phyloP scores from a whole-genome alignment of 148 eudicot genomes.

The Camellia granthamiana region DNA sequence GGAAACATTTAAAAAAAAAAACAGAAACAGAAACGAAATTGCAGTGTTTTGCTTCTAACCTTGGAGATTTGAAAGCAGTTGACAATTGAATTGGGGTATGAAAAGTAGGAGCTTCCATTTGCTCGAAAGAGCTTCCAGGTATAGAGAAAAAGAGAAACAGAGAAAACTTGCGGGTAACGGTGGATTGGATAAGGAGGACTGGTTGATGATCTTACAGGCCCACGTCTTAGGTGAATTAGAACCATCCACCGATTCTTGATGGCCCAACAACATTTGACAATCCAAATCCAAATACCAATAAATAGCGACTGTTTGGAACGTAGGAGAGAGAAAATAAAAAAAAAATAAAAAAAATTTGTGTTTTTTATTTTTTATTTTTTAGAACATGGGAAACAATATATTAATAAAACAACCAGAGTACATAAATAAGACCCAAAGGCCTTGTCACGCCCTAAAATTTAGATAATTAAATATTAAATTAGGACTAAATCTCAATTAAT shows the following conservation, averaged over 20 bases:
- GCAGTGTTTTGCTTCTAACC: slow-evolving; percentile 12
- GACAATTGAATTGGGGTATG: not conserved
- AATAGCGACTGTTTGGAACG: not conserved
- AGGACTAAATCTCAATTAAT: too few species aligned
- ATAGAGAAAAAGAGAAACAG: not conserved
- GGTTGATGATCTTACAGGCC: not conserved
- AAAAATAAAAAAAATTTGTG: too few species aligned
- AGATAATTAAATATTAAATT: too few species aligned
- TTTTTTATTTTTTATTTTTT: too few species aligned
- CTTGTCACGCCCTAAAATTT: too few species aligned
- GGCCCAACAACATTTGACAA: not conserved
- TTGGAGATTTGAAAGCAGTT: slow-evolving; percentile 5
- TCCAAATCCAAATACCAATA: too few species aligned
- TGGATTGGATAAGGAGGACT: not conserved
- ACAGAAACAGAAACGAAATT: not conserved
- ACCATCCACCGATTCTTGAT: too few species aligned
- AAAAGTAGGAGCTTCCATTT: slow-evolving; percentile 15
- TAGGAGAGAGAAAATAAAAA: too few species aligned
- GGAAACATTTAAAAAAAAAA: not conserved
- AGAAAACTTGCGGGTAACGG: too few species aligned
- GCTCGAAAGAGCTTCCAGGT: not conserved
- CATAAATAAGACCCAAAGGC: too few species aligned
- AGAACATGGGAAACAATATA: too few species aligned
- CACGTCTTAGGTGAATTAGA: not conserved
- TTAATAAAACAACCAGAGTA: too few species aligned